Evolutionary conservation across 306 rosid species (phyloP), one percentile per base, ranked within the genome.

Genomic region (apple (Malus domestica)): DNA sequence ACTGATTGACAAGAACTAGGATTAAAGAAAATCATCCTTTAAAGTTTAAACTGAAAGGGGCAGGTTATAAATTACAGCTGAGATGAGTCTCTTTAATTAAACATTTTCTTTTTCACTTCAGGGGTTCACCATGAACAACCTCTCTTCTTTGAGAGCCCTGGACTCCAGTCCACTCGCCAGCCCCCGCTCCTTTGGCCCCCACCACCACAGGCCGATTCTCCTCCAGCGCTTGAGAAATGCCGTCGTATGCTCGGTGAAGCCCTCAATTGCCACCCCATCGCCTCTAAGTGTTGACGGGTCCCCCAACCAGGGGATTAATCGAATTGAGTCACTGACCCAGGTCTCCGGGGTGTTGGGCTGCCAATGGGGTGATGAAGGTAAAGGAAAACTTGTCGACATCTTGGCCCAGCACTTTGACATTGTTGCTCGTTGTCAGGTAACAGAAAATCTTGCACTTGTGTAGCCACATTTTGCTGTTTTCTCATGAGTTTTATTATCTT

Each of bases 351-450:
- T 95, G 18, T 75, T 92, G 73, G 97, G 99, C 33, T 85, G 93
- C 82, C 99, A 95, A 72, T 95, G 98, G 97, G 98, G 99, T 2
- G 99, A 95, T 68, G 99, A 95, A 85, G 99, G 99, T 45, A 95
- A 95, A 76, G 99, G 99, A 35, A 95, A 95, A 65, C 93, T 95
- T 42, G 98, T 95, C 2, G 99, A 92, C 46, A 84, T 95, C 86
- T 85, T 92, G 84, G 99, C 97, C 30, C 84, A 87, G 29, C 97
- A 95, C 88, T 95, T 95, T 69, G 86, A 92, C 67, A 72, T 95
- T 73, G 99, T 95, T 79, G 97, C 99, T 80, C 97, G 97, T 70
- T 95, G 99, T 74, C 97, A 95, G 98, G 99, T 92, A 75, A 25
- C 14, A 42, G 9, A 20, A 73, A 73, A 59, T 15, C 20, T 14